Conservation (phyloP, 2,329 filamentous ascomycete genomes). For the Trichoderma sp. region DNA sequence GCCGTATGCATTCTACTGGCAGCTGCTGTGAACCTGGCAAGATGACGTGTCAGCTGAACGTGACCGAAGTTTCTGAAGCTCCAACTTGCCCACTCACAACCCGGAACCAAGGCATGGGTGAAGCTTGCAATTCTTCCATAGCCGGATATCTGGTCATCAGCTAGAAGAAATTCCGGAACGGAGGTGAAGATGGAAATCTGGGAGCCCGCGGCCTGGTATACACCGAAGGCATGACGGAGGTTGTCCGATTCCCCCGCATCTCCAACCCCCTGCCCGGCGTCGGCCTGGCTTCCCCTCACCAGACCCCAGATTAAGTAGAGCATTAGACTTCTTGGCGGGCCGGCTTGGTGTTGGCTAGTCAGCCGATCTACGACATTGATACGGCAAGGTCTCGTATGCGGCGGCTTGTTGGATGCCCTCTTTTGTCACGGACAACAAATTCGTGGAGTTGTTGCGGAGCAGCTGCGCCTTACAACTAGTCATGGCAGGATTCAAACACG, state of each 20-base stretch:
- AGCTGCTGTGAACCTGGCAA: background rate
- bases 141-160: background rate
- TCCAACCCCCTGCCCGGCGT: background rate
- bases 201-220: background rate
- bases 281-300: constrained; percentile 12
- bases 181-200: background rate
- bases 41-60: background rate
- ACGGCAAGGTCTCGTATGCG: background rate
- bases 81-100: background rate
- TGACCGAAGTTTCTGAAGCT: constrained; percentile 3
- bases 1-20: background rate
- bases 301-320: constrained; percentile 16
- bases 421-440: constrained; percentile 2
- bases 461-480: background rate
- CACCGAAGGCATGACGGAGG: constrained; percentile 13
- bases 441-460: constrained; percentile 15
- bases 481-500: background rate
- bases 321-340: constrained; percentile 23
- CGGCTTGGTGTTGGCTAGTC: constrained; percentile 6
- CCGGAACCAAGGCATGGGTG: background rate
- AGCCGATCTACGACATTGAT: constrained; percentile 10
- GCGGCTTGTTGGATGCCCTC: background rate
- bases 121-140: background rate
- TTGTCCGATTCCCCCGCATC: constrained; percentile 24
- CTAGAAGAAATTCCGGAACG: constrained; percentile 24